phyloP scores from a whole-genome alignment of 331 rosid genomes.

The Malus hybrid region DNA sequence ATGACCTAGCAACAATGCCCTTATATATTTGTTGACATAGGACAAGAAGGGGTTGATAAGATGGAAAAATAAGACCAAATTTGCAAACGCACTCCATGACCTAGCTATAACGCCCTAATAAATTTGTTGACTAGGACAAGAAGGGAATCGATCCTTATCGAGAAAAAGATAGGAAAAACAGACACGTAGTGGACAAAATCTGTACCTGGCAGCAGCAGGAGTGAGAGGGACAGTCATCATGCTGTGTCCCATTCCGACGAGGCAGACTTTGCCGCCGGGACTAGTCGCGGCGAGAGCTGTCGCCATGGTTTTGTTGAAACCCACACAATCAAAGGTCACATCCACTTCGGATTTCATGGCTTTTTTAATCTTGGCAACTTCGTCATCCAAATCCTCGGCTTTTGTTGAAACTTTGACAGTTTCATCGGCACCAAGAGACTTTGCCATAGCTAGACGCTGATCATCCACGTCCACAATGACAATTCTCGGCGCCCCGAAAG shows the following conservation, averaged over 20 bases:
- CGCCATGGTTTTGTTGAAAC: slow-evolving; percentile 33
- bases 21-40: too few species aligned
- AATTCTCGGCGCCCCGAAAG: slow-evolving; percentile 65
- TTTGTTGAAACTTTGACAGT: slow-evolving; percentile 52
- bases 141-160: too few species aligned
- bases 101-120: too few species aligned
- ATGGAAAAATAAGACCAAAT: too few species aligned
- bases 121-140: too few species aligned
- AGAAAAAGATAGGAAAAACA: too few species aligned
- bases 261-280: slow-evolving; percentile 10
- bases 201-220: slow-evolving; percentile 51
- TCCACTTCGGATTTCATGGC: slow-evolving; percentile 30
- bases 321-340: slow-evolving; percentile 41
- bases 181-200: too few species aligned
- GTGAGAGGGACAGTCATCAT: slow-evolving; percentile 33
- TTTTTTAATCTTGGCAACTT: slow-evolving; percentile 18
- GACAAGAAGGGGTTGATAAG: too few species aligned
- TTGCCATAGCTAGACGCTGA: slow-evolving; percentile 64
- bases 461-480: slow-evolving; percentile 62
- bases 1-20: too few species aligned
- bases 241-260: slow-evolving; percentile 19
- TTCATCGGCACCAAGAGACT: slow-evolving; percentile 58
- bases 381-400: slow-evolving; percentile 33
- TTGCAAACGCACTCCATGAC: too few species aligned
- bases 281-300: slow-evolving; percentile 30